Conservation (phyloP, 306 rosid genomes). For the Acacia crassicarpa region DNA sequence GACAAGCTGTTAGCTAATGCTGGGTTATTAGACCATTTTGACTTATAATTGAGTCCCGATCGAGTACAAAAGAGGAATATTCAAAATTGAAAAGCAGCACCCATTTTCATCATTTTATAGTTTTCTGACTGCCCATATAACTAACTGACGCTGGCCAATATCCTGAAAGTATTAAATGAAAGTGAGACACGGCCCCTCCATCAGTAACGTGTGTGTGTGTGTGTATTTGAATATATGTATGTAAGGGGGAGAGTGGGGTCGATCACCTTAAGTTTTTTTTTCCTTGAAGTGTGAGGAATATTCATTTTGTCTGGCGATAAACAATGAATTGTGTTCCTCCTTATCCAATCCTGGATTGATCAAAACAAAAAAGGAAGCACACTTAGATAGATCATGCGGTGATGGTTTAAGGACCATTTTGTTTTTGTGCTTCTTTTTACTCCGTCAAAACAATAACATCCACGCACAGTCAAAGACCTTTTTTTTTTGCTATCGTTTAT, state of each 20-base stretch:
- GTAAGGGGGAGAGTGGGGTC: conserved; percentile 45
- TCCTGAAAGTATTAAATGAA: conserved; percentile 47
- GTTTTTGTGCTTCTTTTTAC: conserved; percentile 31
- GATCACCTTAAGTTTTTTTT: conserved; percentile 34
- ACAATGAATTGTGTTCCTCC: conserved; percentile 52
- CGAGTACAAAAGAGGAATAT: conserved; percentile 72
- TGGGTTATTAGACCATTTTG: conserved; percentile 40
- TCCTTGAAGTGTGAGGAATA: conserved; percentile 47
- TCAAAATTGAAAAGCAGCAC: conserved; percentile 61
- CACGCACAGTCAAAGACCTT: conserved; percentile 47
- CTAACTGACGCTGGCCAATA: conserved; percentile 24
- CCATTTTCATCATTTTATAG: conserved; percentile 47
- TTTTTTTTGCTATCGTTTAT: conserved; percentile 34
- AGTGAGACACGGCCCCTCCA: conserved; percentile 49
- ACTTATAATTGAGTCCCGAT: conserved; percentile 38
- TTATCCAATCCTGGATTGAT: conserved; percentile 50
- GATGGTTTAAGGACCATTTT: conserved; percentile 29
- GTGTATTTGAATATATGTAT: conserved; percentile 20
- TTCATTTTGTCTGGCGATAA: conserved; percentile 66
- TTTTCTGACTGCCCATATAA: conserved; percentile 32
- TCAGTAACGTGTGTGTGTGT: conserved; percentile 19
- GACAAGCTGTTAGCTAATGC: background rate
- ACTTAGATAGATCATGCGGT: conserved; percentile 22
- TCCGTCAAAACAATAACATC: conserved; percentile 31
- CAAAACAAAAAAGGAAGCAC: conserved; percentile 23